Evolutionary conservation across 306 rosid species (phyloP).

Genomic region (Malus sylvestris): DNA sequence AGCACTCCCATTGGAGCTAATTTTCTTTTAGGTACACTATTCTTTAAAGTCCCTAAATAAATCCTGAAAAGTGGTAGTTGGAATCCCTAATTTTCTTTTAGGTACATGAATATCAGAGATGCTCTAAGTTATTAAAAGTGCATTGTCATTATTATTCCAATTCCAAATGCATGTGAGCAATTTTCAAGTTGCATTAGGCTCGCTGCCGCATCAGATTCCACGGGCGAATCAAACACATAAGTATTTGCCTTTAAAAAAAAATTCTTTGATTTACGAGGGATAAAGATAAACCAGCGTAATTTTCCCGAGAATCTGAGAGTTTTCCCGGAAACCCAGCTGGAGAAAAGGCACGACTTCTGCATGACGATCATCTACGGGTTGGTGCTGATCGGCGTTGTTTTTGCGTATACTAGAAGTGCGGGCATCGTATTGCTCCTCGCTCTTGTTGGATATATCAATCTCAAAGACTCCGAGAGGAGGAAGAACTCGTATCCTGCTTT

Average conservation of each 20-base stretch:
- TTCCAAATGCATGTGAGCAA: no score
- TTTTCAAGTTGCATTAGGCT: no score
- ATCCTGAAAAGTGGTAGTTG: no score
- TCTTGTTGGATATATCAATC: slow-evolving; percentile 64
- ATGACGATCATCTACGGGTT: slow-evolving; percentile 79
- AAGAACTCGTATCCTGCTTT: slow-evolving; percentile 56
- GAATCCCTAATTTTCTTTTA: no score
- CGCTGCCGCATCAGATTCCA: slow-evolving; percentile 7
- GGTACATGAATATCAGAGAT: no score
- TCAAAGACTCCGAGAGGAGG: slow-evolving; percentile 56
- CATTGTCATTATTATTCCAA: no score
- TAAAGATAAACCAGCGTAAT: background rate
- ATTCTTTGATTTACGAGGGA: background rate
- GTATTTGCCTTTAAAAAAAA: no score
- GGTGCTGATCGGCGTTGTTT: slow-evolving; percentile 47
- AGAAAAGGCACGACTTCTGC: slow-evolving; percentile 87
- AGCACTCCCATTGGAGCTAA: no score
- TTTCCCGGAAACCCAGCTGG: slow-evolving; percentile 18
- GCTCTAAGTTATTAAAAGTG: no score
- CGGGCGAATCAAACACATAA: slow-evolving; percentile 22
- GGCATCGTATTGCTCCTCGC: slow-evolving; percentile 54
- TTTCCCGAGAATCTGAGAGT: slow-evolving; percentile 16
- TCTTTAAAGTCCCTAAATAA: no score
- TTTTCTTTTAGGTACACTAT: no score
- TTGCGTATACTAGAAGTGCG: slow-evolving; percentile 61